Base-by-base conservation (phyloP, 371 early-diverging fungal species). In the Saksenaea oblongispora region DNA sequence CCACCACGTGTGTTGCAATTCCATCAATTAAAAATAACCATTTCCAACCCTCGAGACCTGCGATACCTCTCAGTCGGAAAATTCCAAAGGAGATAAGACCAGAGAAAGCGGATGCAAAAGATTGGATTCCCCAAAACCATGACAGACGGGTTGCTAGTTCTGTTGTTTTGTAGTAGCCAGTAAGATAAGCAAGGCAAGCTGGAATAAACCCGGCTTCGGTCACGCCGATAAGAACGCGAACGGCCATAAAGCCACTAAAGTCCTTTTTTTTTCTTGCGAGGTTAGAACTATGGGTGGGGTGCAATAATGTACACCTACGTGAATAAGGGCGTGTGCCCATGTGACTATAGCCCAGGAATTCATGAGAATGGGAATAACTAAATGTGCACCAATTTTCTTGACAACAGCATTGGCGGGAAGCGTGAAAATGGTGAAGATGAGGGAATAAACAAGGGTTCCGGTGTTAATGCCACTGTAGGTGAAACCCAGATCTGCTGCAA, bases 201-300 rank as follows among this genome's bases (percentile, higher is more conserved):
- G 89, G 87, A 58, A 89, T 86, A 35, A 83, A 84, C 1, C 89
- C 89, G 27, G 83, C 89, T 69, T 75, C 72, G 47, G 72, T 76
- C 7, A 75, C 47, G 2, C 74, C 79, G 64, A 75, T 67, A 22
- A 76, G 58, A 9, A 70, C 56, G 15, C 74, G 70, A 42, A 73
- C 54, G 22, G 61, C 69, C 27, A 78, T 42, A 66, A 58, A 75
- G 10, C 66, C 66, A 13, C 36, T 26, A 59, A 66, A 72, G 15
- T 78, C 61, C 67, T 73, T 3, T 58, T 7, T 59, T 55, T 34
- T 24, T 7, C 7, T 4, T 15, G 27, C 24, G 27, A 17, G 18
- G 17, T 2, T 42, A 58, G 31, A 31, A 31, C 31, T 4, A 4
- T 2, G 31, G 7, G 31, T 13, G 14, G 1, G 17, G 42, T 41